Base-by-base conservation (phyloP, 2,329 filamentous ascomycete species). In the Chaetoscypha palmicola region DNA sequence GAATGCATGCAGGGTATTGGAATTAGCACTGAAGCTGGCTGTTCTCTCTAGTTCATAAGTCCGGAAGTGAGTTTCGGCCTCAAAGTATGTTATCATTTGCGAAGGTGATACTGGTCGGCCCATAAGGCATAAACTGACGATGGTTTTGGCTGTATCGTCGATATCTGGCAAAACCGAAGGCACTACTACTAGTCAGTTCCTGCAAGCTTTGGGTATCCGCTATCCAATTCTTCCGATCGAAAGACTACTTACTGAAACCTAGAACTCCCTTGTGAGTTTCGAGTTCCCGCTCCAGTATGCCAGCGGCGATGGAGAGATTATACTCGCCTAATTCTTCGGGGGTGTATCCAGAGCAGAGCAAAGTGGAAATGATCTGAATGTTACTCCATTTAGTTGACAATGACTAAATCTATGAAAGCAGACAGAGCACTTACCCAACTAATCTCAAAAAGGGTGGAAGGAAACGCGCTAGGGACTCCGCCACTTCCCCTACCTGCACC, bases 71-170 rank as follows among this genome's bases (percentile, higher is more conserved):
- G 24, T 28, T 12, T 28, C 12, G 8, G 8, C 24, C 24, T 28
- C 24, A 12, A 28, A 28, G 8, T 8, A 8, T 28, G 8, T 28
- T 8, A 28, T 12, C 8, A 28, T 8, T 28, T 28, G 8, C 8
- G 8, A 8, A 28, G 12, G 8, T 28, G 24, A 28, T 28, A 12
- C 12, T 28, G 24, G 24, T 8, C 8, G 8, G 8, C 24, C 8
- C 8, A 28, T 8, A 19, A 38, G 34, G 5, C n/a, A 14, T 4
- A 37, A 26, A 5, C 24, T 38, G 5, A 26, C 16, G 21, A 43
- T 30, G 11, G 14, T 17, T 38, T 43, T 43, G 5, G 41, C 32
- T 9, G 24, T 43, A 30, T 43, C 41, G 22, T 38, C 34, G 12
- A 12, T 12, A 28, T 28, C 24, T 28, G 24, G 8, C 12, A 28